These are phyloP conservation scores for Gamarada debralockiae DNA, from an alignment of 495 filamentous ascomycete species.

Conservation along the genomic window DNA sequence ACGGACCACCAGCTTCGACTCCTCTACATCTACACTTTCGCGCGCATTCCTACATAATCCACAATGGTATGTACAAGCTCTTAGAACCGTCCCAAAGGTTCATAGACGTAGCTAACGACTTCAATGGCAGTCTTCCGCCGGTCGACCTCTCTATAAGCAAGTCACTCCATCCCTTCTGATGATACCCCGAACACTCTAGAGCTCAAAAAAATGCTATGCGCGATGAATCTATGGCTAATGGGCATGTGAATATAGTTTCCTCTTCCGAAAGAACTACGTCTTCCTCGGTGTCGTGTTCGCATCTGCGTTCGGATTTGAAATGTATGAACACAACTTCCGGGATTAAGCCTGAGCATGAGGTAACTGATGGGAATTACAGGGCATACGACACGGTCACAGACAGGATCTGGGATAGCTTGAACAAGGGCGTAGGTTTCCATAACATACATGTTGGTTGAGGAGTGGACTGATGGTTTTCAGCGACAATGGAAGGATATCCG, in stretches of 20 bases:
- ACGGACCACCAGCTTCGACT: slow-evolving; percentile 23
- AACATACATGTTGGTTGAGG: not conserved
- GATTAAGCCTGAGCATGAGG: not conserved
- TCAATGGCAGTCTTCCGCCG: slow-evolving; percentile 18
- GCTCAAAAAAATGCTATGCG: not conserved
- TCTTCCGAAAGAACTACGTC: slow-evolving; percentile 81
- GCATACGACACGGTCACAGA: slow-evolving; percentile 72
- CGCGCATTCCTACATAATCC: slow-evolving; percentile 5
- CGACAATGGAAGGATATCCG: slow-evolving; percentile 99
- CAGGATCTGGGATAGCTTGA: slow-evolving; percentile 82
- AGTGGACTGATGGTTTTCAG: slow-evolving; percentile 41
- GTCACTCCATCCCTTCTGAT: slow-evolving; percentile 38
- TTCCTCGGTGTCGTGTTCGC: slow-evolving; percentile 85
- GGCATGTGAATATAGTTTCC: slow-evolving; percentile 48
- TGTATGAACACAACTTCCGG: slow-evolving; percentile 54
- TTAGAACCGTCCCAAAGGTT: not conserved
- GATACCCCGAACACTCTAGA: slow-evolving; percentile 11
- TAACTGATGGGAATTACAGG: slow-evolving; percentile 40
- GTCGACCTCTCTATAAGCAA: slow-evolving; percentile 73
- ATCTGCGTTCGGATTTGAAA: slow-evolving; percentile 85
- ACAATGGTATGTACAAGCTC: slow-evolving; percentile 18
- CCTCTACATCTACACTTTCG: not conserved
- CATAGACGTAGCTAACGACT: slow-evolving; percentile 18
- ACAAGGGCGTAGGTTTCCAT: slow-evolving; percentile 74
- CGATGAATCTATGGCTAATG: slow-evolving; percentile 32